Base-by-base conservation (phyloP, 495 filamentous ascomycete genomes). In the Talaromyces liani region DNA sequence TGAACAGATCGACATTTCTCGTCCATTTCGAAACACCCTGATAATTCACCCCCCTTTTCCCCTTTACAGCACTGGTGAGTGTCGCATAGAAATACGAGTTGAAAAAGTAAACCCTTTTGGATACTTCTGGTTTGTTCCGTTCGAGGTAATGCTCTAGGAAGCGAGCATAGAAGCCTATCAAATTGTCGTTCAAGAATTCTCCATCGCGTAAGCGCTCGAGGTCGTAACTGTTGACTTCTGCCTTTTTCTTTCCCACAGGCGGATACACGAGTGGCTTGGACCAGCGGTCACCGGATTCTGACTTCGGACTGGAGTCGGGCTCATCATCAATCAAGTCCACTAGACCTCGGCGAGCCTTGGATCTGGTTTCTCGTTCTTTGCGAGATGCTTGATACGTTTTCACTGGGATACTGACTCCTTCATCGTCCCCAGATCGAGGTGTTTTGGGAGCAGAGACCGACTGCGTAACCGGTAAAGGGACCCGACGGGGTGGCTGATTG, bases 151-250 rank as follows among this genome's bases (percentile, higher is more conserved):
- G 81, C 70, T 93, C 85, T 14, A 96, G 75, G 67, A 87, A 90
- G 29, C 85, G 85, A 39, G 97, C 80, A 67, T 93, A 95, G 70
- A 97, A 97, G 20, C 81, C 85, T 62, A 98, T 87, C 29, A 98
- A 75, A 69, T 91, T 96, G 75, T 98, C 94, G 67, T 98, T 98
- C 18, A 98, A 72, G 61, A 89, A 96, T 67, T 97, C 82, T n/a
- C 85, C 86, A 64, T 91, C 90, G 60, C 93, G 87, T 20, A 98
- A 81, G 39, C 92, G 83, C 22, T 84, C 79, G 58, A 96, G 87
- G 72, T 98, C 94, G 18, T 84, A 80, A 65, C 87, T 87, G 62
- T 90, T 85, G 14, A 98, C 90, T 24, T 86, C 87, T 18, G 89
- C 85, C 65, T 87, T 87, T 65, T 86, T 88, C 64, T 85, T 85